Evolutionary conservation across 129 eudicot species (phyloP).

Genomic region (Arctium lappa): DNA sequence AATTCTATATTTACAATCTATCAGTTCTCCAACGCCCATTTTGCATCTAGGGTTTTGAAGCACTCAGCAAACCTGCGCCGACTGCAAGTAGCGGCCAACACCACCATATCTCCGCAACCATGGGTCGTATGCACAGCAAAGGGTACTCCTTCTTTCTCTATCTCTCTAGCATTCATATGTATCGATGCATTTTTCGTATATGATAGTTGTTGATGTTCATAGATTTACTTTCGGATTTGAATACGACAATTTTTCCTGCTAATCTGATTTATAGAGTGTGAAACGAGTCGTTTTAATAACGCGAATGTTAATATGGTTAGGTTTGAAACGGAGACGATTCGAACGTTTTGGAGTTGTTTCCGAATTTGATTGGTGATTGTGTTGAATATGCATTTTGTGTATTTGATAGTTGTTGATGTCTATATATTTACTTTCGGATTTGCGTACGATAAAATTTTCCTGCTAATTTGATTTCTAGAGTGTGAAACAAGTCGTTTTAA

Average conservation of each 20-base stretch:
- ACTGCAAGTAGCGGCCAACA: neutral
- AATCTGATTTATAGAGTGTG: neutral
- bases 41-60: neutral
- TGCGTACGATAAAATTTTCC: neutral
- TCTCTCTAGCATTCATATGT: neutral
- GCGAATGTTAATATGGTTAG: neutral
- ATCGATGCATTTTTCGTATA: neutral
- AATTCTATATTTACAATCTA: neutral
- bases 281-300: neutral
- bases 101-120: slow-evolving; percentile 4
- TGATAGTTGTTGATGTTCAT: neutral
- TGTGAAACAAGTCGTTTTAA: neutral
- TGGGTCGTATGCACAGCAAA: slow-evolving; percentile 13
- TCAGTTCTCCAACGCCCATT: neutral
- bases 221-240: neutral
- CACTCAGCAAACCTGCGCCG: neutral
- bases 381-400: neutral
- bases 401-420: neutral
- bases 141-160: neutral
- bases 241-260: neutral
- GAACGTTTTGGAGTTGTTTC: neutral
- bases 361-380: neutral
- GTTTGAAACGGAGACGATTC: neutral
- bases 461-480: neutral
- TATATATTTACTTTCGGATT: neutral